Percentiles rank a stretch among this genome's conserved stretches.
Evolutionary conservation across 2,329 filamentous ascomycete species (phyloP).

Genomic region (Aspergillus sp.): DNA sequence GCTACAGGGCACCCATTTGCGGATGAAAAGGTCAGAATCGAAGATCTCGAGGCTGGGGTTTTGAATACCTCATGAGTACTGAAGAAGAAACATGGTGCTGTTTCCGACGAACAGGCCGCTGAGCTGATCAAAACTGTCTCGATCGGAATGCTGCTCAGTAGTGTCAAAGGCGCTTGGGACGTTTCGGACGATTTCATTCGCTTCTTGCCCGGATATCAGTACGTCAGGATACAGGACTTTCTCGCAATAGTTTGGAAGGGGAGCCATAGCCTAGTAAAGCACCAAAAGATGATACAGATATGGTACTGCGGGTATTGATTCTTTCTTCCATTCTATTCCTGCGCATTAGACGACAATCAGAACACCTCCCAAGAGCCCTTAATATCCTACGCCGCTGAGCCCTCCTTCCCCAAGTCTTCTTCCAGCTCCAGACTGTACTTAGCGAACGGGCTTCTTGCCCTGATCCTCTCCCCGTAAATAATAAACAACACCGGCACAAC

Average conservation of each 20-base stretch:
- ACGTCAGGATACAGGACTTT: not conserved
- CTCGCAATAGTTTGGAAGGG: not conserved
- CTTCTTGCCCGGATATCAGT: not conserved
- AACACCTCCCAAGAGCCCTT: not conserved
- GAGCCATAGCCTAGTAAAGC: too few species aligned
- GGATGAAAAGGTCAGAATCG: not conserved
- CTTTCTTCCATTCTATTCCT: not conserved
- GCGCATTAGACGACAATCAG: not conserved
- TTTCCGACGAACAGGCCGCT: not conserved
- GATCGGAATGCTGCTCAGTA: not conserved
- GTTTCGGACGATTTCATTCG: not conserved
- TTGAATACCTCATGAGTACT: not conserved
- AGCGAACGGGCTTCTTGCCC: slow-evolving; percentile 39
- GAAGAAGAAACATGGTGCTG: not conserved
- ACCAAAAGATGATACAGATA: too few species aligned
- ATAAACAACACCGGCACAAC: slow-evolving; percentile 38
- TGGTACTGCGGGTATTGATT: too few species aligned
- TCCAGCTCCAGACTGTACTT: slow-evolving; percentile 27
- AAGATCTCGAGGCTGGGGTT: not conserved
- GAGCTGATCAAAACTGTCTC: not conserved
- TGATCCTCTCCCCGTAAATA: slow-evolving; percentile 37
- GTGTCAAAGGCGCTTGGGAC: not conserved
- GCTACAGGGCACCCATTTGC: not conserved
- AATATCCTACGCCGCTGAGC: not conserved
- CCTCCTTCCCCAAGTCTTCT: not conserved